A percentile compares a stretch with the other conserved stretches of the same genome.
phyloP scores from a whole-genome alignment of 768 basidiomycete genomes.

The Pleurotus citrinopileatus region DNA sequence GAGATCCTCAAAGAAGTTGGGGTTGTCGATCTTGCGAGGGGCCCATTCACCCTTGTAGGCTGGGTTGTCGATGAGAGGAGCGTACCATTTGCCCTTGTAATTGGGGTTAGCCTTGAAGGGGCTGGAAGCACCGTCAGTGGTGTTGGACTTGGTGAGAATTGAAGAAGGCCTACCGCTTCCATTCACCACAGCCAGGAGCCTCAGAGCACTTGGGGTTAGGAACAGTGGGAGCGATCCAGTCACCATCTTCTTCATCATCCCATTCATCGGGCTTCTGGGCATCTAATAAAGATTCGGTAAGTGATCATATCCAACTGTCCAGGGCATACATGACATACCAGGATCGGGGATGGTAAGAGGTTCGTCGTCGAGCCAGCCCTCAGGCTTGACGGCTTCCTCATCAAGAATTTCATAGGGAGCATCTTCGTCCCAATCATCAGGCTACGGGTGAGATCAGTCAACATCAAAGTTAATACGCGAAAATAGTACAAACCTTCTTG shows the following conservation, averaged over 20 bases:
- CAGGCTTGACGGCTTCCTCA: constrained; percentile 84
- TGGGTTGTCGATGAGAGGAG: constrained; percentile 95
- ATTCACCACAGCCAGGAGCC: constrained; percentile 93
- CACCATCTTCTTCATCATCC: constrained; percentile 99
- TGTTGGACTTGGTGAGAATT: background rate
- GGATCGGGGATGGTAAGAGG: constrained; percentile 81
- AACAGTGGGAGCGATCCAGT: constrained; percentile 91
- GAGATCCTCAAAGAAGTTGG: constrained; percentile 85
- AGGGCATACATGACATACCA: constrained; percentile 38
- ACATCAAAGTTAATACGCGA: background rate
- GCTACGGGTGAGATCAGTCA: constrained; percentile 38
- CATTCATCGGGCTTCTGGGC: constrained; percentile 97
- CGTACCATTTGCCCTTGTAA: constrained; percentile 98
- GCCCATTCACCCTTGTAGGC: constrained; percentile 96
- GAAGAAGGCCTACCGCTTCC: constrained; percentile 61
- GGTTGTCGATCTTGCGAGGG: constrained; percentile 89
- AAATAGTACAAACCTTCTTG: constrained; percentile 53
- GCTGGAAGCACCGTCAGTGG: constrained; percentile 30
- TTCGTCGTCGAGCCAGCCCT: constrained; percentile 95
- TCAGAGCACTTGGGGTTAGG: constrained; percentile 88
- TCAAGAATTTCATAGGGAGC: constrained; percentile 92
- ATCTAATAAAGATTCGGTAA: constrained; percentile 35
- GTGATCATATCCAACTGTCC: background rate
- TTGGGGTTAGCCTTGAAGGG: constrained; percentile 88
- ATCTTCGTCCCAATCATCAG: constrained; percentile 97